Percentiles rank a stretch among this genome's conserved stretches.
These are phyloP conservation scores for Plenodomus tracheiphilus DNA, from an alignment of 2,329 filamentous ascomycete genomes.

Conservation along the genomic window DNA sequence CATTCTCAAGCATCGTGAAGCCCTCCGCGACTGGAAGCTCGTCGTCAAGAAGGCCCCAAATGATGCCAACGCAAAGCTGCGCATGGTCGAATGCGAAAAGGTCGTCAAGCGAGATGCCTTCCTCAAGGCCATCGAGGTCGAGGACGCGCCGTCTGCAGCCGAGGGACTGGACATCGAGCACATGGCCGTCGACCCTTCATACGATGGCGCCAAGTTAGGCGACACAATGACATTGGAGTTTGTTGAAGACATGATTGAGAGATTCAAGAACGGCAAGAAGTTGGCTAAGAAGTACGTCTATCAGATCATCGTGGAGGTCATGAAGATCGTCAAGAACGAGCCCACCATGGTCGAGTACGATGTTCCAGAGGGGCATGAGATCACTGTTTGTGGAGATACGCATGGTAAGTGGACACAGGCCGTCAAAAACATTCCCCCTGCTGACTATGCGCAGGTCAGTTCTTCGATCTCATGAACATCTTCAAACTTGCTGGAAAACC, in stretches of 20 bases:
- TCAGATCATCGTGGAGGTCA: constrained; percentile 89
- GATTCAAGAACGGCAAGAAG: constrained; percentile 89
- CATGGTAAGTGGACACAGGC: constrained; percentile 66
- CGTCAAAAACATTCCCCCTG: background rate
- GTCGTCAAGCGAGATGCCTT: constrained; percentile 91
- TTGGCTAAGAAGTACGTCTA: constrained; percentile 96
- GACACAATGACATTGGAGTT: constrained; percentile 94
- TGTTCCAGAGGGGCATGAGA: constrained; percentile 72
- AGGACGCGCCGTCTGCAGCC: constrained; percentile 88
- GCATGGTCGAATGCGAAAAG: constrained; percentile 91
- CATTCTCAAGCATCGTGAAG: constrained; percentile 85
- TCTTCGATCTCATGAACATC: constrained; percentile 94
- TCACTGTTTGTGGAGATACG: constrained; percentile 97
- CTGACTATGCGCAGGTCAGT: constrained; percentile 70
- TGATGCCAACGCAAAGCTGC: constrained; percentile 89
- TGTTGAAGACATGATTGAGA: constrained; percentile 93
- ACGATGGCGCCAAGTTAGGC: constrained; percentile 80
- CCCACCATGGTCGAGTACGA: constrained; percentile 95
- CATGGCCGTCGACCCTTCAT: constrained; percentile 79
- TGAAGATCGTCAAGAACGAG: constrained; percentile 87
- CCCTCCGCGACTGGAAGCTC: constrained; percentile 87
- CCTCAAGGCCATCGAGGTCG: constrained; percentile 90
- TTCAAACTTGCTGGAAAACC: constrained; percentile 90
- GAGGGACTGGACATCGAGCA: constrained; percentile 86
- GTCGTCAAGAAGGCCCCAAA: constrained; percentile 84